A percentile compares a stretch with the other conserved stretches of the same genome.
Evolutionary conservation across 164 flowering plant genomes (phyloP).

Genomic region (Chimonanthus salicifolius): DNA sequence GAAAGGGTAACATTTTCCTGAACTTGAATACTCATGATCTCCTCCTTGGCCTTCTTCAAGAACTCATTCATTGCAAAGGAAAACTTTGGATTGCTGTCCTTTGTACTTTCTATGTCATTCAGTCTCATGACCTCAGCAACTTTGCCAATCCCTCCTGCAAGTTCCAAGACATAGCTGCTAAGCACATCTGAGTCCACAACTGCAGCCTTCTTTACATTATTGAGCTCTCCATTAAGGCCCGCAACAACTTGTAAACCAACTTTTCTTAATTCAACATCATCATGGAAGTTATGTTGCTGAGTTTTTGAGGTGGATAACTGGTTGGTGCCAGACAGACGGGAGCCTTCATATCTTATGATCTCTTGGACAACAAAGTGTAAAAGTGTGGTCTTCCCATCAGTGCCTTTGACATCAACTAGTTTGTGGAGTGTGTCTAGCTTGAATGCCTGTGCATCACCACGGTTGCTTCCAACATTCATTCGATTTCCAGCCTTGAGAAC

Average conservation of each 20-base stretch:
- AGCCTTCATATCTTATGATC: slow-evolving; percentile 71
- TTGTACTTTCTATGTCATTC: slow-evolving; percentile 26
- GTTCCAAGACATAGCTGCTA: slow-evolving; percentile 57
- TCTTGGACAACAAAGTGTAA: slow-evolving; percentile 94
- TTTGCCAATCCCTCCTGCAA: slow-evolving; percentile 48
- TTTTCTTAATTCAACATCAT: slow-evolving; percentile 66
- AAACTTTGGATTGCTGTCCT: slow-evolving; percentile 32
- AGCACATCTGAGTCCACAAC: slow-evolving; percentile 89
- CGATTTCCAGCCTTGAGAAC: slow-evolving; percentile 88
- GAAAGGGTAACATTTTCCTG: slow-evolving; percentile 71
- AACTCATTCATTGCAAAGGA: slow-evolving; percentile 53
- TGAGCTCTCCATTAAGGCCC: slow-evolving; percentile 64
- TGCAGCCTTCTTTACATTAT: slow-evolving; percentile 86
- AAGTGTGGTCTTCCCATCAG: slow-evolving; percentile 90
- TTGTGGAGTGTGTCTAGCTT: slow-evolving; percentile 93
- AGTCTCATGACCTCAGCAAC: slow-evolving; percentile 43
- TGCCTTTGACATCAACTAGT: slow-evolving; percentile 87
- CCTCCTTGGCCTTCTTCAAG: slow-evolving; percentile 61
- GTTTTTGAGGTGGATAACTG: slow-evolving; percentile 13
- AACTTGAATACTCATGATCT: slow-evolving; percentile 61
- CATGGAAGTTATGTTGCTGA: slow-evolving; percentile 22
- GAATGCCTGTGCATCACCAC: slow-evolving; percentile 93
- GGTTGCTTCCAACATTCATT: slow-evolving; percentile 92
- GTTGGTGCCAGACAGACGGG: slow-evolving; percentile 45
- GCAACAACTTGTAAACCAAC: slow-evolving; percentile 83